Conservation (phyloP, 805 yeast species). For the Saccharomycopsis sp. region DNA sequence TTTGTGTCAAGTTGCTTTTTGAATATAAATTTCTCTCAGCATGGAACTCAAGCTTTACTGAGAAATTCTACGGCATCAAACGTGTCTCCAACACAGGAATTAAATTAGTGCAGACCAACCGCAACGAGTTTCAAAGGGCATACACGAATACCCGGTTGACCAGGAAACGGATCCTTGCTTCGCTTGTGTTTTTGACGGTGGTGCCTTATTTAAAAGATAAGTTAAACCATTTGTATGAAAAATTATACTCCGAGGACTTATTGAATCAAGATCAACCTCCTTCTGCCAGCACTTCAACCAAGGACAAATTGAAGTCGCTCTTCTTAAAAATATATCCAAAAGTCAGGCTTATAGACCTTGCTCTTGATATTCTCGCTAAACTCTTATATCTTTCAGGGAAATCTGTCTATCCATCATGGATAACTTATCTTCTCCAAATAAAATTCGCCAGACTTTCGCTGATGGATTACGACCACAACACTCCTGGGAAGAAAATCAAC, state of each 20-base stretch:
- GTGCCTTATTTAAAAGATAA: slow-evolving; percentile 66
- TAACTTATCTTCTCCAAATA: slow-evolving; percentile 55
- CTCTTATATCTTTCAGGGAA: slow-evolving; percentile 62
- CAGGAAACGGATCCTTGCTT: slow-evolving; percentile 43
- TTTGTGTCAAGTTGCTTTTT: slow-evolving; percentile 50
- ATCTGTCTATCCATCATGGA: slow-evolving; percentile 47
- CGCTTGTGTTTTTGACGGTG: slow-evolving; percentile 56
- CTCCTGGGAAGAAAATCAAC: not conserved
- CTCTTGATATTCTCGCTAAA: slow-evolving; percentile 50
- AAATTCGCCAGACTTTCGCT: slow-evolving; percentile 58
- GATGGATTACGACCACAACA: slow-evolving; percentile 34
- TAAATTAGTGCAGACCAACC: slow-evolving; percentile 24
- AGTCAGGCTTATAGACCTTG: slow-evolving; percentile 39
- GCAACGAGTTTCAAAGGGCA: slow-evolving; percentile 21
- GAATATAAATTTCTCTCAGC: slow-evolving; percentile 64
- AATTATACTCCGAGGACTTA: slow-evolving; percentile 51
- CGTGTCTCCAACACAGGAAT: slow-evolving; percentile 34
- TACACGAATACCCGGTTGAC: slow-evolving; percentile 35
- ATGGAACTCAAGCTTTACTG: slow-evolving; percentile 86
- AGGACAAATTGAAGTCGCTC: slow-evolving; percentile 30
- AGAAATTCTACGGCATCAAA: slow-evolving; percentile 86
- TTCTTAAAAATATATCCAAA: slow-evolving; percentile 61
- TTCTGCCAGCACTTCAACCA: slow-evolving; percentile 18
- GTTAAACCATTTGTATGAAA: slow-evolving; percentile 56
- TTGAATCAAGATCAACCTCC: slow-evolving; percentile 30